Evolutionary conservation across 805 yeast species (phyloP).

Genomic region (Saccharomycopsis sp.): DNA sequence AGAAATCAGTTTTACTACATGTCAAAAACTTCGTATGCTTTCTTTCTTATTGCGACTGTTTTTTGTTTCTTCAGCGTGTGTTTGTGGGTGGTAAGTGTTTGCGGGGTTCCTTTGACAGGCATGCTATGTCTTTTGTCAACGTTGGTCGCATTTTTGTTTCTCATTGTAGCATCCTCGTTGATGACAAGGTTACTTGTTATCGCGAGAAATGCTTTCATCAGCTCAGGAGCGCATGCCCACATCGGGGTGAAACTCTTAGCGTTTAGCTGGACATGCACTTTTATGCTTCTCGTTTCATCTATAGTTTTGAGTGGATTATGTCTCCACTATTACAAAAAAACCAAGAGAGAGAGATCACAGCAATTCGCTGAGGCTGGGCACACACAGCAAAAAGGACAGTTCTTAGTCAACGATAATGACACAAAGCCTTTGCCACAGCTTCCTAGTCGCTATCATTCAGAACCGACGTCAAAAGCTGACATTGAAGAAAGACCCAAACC

Average conservation of each 20-base stretch:
- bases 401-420: too few relatives aligned
- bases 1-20: slow-evolving; percentile 57
- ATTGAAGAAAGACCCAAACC: too few relatives aligned
- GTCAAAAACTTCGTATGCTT: slow-evolving; percentile 60
- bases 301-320: slow-evolving; percentile 24
- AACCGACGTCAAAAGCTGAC: too few relatives aligned
- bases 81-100: slow-evolving; percentile 27
- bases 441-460: too few relatives aligned
- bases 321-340: not conserved
- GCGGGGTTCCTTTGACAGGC: slow-evolving; percentile 23
- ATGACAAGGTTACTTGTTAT: slow-evolving; percentile 50
- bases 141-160: slow-evolving; percentile 37
- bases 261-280: slow-evolving; percentile 54
- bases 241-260: slow-evolving; percentile 49
- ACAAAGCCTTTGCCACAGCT: not conserved
- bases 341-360: not conserved
- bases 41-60: slow-evolving; percentile 51
- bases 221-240: slow-evolving; percentile 35
- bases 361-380: not conserved
- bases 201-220: slow-evolving; percentile 43
- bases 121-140: slow-evolving; percentile 21
- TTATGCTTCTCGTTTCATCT: slow-evolving; percentile 22
- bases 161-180: slow-evolving; percentile 39
- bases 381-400: not conserved
- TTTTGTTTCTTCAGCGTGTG: slow-evolving; percentile 46